Conservation (phyloP, 345 rosid species). For the Rubroshorea leprosula region DNA sequence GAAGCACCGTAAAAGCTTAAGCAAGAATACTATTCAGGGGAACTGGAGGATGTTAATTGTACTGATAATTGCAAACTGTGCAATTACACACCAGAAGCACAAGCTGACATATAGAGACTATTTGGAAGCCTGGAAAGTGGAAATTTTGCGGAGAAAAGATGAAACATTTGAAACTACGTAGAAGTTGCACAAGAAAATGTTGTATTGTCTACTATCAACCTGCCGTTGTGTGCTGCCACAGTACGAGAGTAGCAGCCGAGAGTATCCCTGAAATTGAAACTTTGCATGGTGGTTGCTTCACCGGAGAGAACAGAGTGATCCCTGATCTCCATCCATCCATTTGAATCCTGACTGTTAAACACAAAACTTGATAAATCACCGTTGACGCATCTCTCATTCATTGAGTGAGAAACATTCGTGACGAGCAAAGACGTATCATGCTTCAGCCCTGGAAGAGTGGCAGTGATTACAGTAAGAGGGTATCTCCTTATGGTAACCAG, state of each 20-base stretch:
- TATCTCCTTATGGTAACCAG: slow-evolving; percentile 24
- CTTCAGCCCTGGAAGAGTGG: slow-evolving; percentile 31
- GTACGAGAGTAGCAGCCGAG: slow-evolving; percentile 45
- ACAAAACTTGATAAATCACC: slow-evolving; percentile 28
- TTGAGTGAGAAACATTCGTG: slow-evolving; percentile 61
- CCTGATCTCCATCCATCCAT: slow-evolving; percentile 80
- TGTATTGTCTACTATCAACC: slow-evolving; percentile 33
- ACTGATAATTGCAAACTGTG: background rate
- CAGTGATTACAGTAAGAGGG: slow-evolving; percentile 54
- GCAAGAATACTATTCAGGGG: background rate
- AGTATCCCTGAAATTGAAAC: slow-evolving; percentile 33
- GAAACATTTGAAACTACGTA: background rate
- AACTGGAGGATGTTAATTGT: background rate
- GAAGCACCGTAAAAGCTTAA: too few species aligned
- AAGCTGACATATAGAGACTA: too few species aligned
- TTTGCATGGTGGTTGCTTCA: slow-evolving; percentile 44
- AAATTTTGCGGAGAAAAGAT: too few species aligned
- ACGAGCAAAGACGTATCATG: slow-evolving; percentile 33
- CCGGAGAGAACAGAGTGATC: slow-evolving; percentile 66
- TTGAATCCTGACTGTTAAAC: slow-evolving; percentile 43
- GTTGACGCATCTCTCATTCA: slow-evolving; percentile 24
- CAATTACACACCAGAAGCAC: too few species aligned
- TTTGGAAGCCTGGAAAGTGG: too few species aligned
- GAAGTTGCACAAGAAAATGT: slow-evolving; percentile 37
- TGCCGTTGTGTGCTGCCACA: slow-evolving; percentile 37